These are phyloP conservation scores for Zelonia costaricensis DNA, from an alignment of 208 protist species.

Conservation along the genomic window DNA sequence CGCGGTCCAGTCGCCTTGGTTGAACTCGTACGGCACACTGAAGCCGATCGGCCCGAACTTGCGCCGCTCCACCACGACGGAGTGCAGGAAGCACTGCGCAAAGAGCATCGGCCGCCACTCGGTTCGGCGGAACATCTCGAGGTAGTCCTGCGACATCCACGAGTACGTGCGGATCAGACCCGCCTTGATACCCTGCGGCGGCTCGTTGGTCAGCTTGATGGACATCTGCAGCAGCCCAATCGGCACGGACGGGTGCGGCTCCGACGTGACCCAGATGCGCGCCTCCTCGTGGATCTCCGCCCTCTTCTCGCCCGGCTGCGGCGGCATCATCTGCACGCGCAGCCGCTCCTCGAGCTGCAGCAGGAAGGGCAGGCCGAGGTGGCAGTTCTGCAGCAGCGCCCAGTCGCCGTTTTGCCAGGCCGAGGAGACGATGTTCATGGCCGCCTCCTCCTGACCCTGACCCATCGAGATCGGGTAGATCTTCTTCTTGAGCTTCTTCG, in stretches of 20 bases:
- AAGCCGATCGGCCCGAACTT: constrained; percentile 99
- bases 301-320: constrained; percentile 75
- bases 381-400: constrained; percentile 98
- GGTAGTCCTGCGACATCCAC: constrained; percentile 96
- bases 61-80: constrained; percentile 96
- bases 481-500: constrained; percentile 96
- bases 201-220: constrained; percentile 99
- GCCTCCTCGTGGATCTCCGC: constrained; percentile 92
- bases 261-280: constrained; percentile 96
- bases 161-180: constrained; percentile 96
- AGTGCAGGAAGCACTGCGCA: constrained; percentile 97
- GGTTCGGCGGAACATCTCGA: constrained; percentile 95
- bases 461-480: constrained; percentile 98
- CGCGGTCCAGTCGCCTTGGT: constrained; percentile 97
- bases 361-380: constrained; percentile 94
- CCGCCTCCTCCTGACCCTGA: constrained; percentile 97
- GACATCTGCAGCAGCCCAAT: constrained; percentile 97
- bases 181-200: constrained; percentile 97
- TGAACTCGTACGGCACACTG: constrained; percentile 99
- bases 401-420: constrained; percentile 92
- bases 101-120: constrained; percentile 98
- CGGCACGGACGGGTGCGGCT: constrained; percentile 94
- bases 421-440: constrained; percentile 89
- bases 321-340: constrained; percentile 73
- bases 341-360: constrained; percentile 91